Evolutionary conservation across 163 green algal genomes (phyloP).

Genomic region (Scenedesmus sp.): DNA sequence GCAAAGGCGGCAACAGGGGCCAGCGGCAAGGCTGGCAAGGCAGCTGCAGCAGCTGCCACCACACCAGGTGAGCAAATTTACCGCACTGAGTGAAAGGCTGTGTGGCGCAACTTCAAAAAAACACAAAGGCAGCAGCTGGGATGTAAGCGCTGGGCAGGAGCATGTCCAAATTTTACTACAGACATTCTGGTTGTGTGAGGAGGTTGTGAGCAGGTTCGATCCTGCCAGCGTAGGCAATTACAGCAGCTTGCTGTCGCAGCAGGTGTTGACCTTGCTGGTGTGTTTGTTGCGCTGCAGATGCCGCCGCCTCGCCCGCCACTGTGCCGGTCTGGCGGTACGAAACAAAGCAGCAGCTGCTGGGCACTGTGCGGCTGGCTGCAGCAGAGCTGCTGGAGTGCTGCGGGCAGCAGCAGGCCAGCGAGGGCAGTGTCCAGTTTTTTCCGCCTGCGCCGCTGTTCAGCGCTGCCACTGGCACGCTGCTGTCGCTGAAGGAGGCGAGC

Average conservation of each 20-base stretch:
- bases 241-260: neutral
- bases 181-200: no score
- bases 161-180: no score
- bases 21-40: neutral
- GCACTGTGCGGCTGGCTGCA: conserved; percentile 20
- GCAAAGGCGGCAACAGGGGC: neutral
- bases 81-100: neutral
- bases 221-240: no score
- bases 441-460: conserved; percentile 16
- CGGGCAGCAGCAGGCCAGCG: conserved; percentile 4
- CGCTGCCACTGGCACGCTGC: neutral
- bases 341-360: conserved; percentile 34
- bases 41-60: neutral
- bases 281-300: neutral
- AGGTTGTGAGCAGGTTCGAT: no score
- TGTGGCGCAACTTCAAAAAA: neutral
- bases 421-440: neutral
- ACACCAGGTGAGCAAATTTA: neutral
- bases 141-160: no score
- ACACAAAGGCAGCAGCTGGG: no score
- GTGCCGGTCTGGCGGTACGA: conserved; percentile 2
- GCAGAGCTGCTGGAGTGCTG: conserved; percentile 12
- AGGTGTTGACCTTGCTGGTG: neutral
- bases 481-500: conserved; percentile 34
- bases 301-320: neutral